Evolutionary conservation across 2,329 filamentous ascomycete species (phyloP), one percentile per base, ranked within the genome.

Genomic region (Cryphonectria parasitica): DNA sequence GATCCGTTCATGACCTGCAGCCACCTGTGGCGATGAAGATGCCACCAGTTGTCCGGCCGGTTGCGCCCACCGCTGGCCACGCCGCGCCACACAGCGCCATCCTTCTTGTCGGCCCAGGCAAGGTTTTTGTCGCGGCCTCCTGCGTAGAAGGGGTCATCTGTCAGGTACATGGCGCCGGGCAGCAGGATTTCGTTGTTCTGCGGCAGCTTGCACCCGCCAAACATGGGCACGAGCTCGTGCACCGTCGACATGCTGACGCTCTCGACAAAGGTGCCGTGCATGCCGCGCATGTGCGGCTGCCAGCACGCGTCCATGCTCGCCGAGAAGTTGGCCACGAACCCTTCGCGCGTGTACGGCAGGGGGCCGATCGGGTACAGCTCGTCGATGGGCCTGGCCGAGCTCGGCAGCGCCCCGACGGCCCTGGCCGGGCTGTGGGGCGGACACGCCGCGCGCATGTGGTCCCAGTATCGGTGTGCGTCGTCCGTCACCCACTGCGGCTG

Each of bases 21-120:
- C 72, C 92, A 88, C 3, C 91, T 88, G 75, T 92, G 90, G n/a
- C 91, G 88, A 72, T 93, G 91, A 75, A 92, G 91, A 45, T 88
- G 86, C 49, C 83, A 83, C 90, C 91, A 93, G 72, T 87, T 91
- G 61, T 88, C 77, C 22, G 75, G 74, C 69, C 79, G 80, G 63
- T 83, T 79, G 36, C 83, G 82, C 1, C 89, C 90, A 2, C 89
- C 90, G 13, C 89, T 90, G 3, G 87, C 89, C 2, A 88, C 87
- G 58, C 90, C 90, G 58, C 90, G 88, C 90, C 90, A 92, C 45
- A 91, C 81, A 63, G 89, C 79, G 2, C 79, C 82, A 68, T 87
- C 82, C 39, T 80, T 79, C 79, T 92, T 92, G 45, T 83, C 78
- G 3, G 82, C 78, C 90, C 90, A 92, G 3, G 82, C 77, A 22